phyloP scores from a whole-genome alignment of 176 grass and related monocot genomes.

The Avena eriantha region DNA sequence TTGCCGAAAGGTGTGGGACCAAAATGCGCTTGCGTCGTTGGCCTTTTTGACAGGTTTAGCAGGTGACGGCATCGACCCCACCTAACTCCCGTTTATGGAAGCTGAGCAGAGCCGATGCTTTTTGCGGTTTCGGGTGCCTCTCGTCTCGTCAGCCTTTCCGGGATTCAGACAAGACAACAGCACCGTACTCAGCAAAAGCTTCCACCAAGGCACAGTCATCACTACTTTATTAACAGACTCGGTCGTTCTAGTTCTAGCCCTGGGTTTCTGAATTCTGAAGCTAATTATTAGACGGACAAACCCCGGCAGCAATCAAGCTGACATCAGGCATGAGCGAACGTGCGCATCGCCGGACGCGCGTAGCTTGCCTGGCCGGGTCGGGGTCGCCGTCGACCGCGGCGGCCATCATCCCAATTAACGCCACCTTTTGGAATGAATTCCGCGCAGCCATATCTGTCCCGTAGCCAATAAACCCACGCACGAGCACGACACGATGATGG shows the following conservation, averaged over 20 bases:
- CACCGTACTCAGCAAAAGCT: neutral
- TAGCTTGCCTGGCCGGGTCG: no score
- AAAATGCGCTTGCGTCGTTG: neutral
- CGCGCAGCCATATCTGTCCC: neutral
- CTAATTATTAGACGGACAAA: no score
- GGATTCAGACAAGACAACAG: neutral
- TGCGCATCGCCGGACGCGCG: neutral
- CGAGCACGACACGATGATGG: neutral
- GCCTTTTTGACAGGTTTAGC: neutral
- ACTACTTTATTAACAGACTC: no score
- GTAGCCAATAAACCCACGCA: neutral
- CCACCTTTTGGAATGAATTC: neutral
- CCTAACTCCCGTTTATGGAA: neutral
- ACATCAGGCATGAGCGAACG: conserved; percentile 14
- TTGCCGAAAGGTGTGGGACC: no score
- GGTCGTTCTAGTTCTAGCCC: neutral
- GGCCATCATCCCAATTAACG: conserved; percentile 18
- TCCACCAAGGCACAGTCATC: no score
- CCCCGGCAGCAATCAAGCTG: neutral
- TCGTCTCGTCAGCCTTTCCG: neutral
- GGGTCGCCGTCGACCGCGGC: neutral
- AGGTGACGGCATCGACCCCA: neutral
- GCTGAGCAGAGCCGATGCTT: neutral
- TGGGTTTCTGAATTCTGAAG: neutral
- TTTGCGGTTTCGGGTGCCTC: neutral